Evolutionary conservation across 2,329 filamentous ascomycete species (phyloP).

Genomic region (Cytospora piceicola): DNA sequence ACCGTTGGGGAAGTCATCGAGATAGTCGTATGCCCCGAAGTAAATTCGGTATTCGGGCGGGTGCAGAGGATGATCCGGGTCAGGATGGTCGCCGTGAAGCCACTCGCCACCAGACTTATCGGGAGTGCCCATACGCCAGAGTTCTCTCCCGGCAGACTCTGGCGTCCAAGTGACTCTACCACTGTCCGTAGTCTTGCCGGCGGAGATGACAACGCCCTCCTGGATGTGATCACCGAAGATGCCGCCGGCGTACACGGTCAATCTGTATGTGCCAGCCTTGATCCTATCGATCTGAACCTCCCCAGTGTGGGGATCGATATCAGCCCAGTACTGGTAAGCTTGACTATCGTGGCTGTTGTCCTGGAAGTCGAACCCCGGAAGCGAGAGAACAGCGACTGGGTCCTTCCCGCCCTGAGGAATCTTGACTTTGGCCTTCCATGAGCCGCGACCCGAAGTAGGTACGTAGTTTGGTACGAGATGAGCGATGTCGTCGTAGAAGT

Average conservation of each 20-base stretch:
- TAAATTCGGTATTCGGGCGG: constrained; percentile 65
- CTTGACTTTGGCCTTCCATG: constrained; percentile 52
- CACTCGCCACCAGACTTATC: constrained; percentile 66
- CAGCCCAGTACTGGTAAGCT: constrained; percentile 67
- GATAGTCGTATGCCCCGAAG: constrained; percentile 64
- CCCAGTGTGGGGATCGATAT: constrained; percentile 50
- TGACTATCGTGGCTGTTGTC: constrained; percentile 59
- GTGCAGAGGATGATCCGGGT: constrained; percentile 52
- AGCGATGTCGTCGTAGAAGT: constrained; percentile 68
- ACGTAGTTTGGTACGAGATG: constrained; percentile 62
- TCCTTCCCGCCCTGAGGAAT: constrained; percentile 56
- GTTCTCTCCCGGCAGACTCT: constrained; percentile 60
- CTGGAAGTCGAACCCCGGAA: constrained; percentile 57
- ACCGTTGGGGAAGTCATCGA: constrained; percentile 61
- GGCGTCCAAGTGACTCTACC: constrained; percentile 46
- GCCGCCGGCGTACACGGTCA: constrained; percentile 65
- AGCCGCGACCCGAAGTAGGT: constrained; percentile 54
- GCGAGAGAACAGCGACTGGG: constrained; percentile 59
- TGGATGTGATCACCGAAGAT: constrained; percentile 64
- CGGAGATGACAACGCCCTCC: constrained; percentile 51
- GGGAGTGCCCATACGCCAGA: constrained; percentile 66
- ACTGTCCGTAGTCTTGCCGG: constrained; percentile 40
- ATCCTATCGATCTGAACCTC: constrained; percentile 57
- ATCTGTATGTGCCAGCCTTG: constrained; percentile 61
- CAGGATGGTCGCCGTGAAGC: constrained; percentile 57